These are phyloP conservation scores for Adansonia gregorii DNA, from an alignment of 441 rosid genomes.

Conservation along the genomic window DNA sequence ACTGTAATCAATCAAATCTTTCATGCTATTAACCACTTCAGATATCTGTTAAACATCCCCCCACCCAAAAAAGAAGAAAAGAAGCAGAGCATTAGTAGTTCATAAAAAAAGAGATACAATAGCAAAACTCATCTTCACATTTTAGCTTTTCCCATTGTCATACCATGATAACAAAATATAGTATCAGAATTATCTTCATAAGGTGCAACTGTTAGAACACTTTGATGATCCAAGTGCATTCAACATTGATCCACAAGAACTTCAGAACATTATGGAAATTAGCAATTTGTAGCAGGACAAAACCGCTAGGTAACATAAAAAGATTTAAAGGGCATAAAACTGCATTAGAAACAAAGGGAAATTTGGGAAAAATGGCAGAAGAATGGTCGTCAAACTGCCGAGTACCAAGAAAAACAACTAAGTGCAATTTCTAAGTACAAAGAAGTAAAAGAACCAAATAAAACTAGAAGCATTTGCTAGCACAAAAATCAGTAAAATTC, in stretches of 20 bases:
- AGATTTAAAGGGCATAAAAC: not conserved
- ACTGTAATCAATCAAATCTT: constrained; percentile 97
- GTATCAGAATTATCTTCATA: not conserved
- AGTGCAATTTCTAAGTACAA: not conserved
- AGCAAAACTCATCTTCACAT: not conserved
- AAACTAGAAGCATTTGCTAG: not conserved
- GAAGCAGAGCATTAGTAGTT: not conserved
- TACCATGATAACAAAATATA: not conserved
- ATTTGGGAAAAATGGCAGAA: not conserved
- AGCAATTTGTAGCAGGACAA: constrained; percentile 1
- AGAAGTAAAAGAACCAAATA: not conserved
- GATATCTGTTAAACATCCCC: constrained; percentile 71
- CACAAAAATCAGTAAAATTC: not conserved
- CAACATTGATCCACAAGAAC: not conserved
- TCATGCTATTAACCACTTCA: constrained; percentile 98
- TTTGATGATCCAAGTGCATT: not conserved
- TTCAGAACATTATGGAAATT: not conserved
- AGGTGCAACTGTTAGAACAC: not conserved
- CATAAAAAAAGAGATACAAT: not conserved
- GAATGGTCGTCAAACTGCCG: not conserved
- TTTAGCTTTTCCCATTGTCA: constrained; percentile 5
- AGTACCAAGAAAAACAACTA: not conserved
- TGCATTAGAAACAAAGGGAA: not conserved
- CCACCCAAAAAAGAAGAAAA: not conserved
- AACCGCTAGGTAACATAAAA: not conserved